A percentile compares a stretch with the other conserved stretches of the same genome.
Evolutionary conservation across 1,139 yeast species (phyloP).

Genomic region (Pichia sp.): DNA sequence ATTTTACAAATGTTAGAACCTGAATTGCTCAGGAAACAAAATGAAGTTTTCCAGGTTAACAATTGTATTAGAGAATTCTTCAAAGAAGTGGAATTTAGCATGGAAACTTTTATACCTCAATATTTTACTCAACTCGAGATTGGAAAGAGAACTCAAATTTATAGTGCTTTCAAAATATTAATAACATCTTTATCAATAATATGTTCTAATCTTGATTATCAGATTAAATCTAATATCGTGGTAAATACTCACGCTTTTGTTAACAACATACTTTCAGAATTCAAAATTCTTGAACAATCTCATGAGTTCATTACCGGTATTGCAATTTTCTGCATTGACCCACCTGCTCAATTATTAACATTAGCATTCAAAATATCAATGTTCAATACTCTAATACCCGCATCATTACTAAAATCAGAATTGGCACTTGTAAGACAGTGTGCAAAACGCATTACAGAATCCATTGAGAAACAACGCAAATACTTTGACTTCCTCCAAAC

Average conservation of each 20-base stretch:
- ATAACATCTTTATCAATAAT: background rate
- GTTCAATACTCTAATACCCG: slow-evolving; percentile 1
- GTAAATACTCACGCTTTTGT: background rate
- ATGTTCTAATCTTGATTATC: background rate
- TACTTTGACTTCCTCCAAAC: background rate
- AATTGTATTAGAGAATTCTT: background rate
- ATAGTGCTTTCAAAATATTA: background rate
- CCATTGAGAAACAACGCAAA: background rate
- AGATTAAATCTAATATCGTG: slow-evolving; percentile 2
- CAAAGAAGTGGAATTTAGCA: background rate
- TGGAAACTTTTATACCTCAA: background rate
- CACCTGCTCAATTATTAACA: background rate
- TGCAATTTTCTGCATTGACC: background rate
- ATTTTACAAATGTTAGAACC: slow-evolving; percentile 6
- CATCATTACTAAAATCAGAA: background rate
- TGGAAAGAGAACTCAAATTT: background rate
- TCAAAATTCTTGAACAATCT: background rate
- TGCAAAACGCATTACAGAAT: background rate
- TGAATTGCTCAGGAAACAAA: slow-evolving; percentile 1
- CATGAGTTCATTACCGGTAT: background rate
- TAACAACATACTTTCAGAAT: background rate
- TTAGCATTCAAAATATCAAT: background rate
- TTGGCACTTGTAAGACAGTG: background rate
- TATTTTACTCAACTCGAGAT: background rate
- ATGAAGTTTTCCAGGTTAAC: slow-evolving; percentile 1